These are phyloP conservation scores for Vachellia collinsii DNA, from an alignment of 306 rosid species.

Conservation along the genomic window DNA sequence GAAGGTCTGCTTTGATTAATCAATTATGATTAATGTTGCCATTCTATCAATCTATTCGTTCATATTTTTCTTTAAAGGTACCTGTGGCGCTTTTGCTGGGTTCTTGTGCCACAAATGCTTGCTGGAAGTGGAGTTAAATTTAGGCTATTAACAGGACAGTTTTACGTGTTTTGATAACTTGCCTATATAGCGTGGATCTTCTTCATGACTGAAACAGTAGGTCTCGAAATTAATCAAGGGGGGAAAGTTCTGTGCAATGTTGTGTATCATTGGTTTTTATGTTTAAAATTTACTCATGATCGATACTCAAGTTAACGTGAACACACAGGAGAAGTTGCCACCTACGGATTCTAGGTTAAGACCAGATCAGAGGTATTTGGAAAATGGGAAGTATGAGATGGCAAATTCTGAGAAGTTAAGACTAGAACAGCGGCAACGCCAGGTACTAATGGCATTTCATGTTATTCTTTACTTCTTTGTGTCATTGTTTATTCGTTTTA, in stretches of 20 bases:
- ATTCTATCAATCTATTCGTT: slow-evolving; percentile 11
- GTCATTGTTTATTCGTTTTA: slow-evolving; percentile 12
- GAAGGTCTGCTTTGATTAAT: slow-evolving; percentile 66
- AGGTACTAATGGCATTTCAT: slow-evolving; percentile 54
- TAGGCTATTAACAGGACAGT: not conserved
- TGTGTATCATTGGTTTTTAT: not conserved
- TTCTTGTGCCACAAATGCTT: slow-evolving; percentile 9
- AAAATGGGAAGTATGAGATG: slow-evolving; percentile 98
- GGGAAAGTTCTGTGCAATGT: slow-evolving; percentile 1
- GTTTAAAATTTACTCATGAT: slow-evolving; percentile 18
- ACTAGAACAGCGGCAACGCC: slow-evolving; percentile 97
- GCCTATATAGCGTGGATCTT: slow-evolving; percentile 10
- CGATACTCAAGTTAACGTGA: slow-evolving; percentile 24
- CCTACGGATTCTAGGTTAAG: slow-evolving; percentile 99
- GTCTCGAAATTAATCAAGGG: slow-evolving; percentile 14
- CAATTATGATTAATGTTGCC: slow-evolving; percentile 30
- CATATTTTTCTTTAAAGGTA: not conserved
- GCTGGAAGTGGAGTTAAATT: slow-evolving; percentile 14
- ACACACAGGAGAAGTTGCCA: slow-evolving; percentile 83
- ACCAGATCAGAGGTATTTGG: slow-evolving; percentile 96
- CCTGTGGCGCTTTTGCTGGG: slow-evolving; percentile 2
- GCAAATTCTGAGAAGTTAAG: slow-evolving; percentile 92
- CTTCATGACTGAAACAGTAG: not conserved
- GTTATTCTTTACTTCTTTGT: not conserved
- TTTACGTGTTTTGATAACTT: slow-evolving; percentile 4